A percentile compares a stretch with the other conserved stretches of the same genome.
Conservation (phyloP, 768 basidiomycete species). For the Mycena leptocephala region DNA sequence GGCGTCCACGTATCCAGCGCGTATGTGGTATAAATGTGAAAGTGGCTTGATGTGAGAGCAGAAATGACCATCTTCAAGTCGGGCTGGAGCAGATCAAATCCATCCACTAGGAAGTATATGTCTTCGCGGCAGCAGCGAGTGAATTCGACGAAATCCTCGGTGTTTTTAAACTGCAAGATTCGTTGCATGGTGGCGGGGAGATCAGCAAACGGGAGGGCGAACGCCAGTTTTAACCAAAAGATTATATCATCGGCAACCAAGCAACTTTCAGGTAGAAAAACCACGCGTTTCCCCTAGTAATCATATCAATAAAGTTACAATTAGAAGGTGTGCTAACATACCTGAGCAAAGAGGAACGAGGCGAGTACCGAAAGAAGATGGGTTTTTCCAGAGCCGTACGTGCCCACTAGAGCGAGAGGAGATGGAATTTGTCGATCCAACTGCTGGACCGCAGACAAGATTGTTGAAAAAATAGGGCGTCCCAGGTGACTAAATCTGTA, state of each 20-base stretch:
- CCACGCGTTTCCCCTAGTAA: slow-evolving; percentile 18
- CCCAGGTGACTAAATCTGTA: slow-evolving; percentile 24
- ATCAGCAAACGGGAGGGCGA: slow-evolving; percentile 34
- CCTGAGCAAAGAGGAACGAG: slow-evolving; percentile 31
- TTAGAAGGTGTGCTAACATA: not conserved
- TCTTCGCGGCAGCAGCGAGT: slow-evolving; percentile 21
- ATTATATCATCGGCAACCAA: slow-evolving; percentile 30
- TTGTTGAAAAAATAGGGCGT: slow-evolving; percentile 19
- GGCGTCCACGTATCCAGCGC: not conserved
- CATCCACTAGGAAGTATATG: slow-evolving; percentile 33
- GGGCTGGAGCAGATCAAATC: slow-evolving; percentile 19
- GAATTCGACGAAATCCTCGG: slow-evolving; percentile 28
- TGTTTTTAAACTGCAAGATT: slow-evolving; percentile 15
- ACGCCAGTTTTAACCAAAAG: slow-evolving; percentile 31
- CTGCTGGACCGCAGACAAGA: slow-evolving; percentile 4
- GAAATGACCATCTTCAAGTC: slow-evolving; percentile 2
- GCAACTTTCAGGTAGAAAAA: slow-evolving; percentile 25
- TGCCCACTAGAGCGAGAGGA: slow-evolving; percentile 24
- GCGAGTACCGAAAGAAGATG: slow-evolving; percentile 32
- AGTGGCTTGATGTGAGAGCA: slow-evolving; percentile 15
- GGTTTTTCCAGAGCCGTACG: slow-evolving; percentile 29
- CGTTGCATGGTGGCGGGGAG: slow-evolving; percentile 2
- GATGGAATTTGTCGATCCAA: slow-evolving; percentile 19
- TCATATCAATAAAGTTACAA: not conserved
- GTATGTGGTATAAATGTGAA: slow-evolving; percentile 21